Base-by-base conservation (phyloP, 108 stramenopile genomes). In the Cyclotella atomus region DNA sequence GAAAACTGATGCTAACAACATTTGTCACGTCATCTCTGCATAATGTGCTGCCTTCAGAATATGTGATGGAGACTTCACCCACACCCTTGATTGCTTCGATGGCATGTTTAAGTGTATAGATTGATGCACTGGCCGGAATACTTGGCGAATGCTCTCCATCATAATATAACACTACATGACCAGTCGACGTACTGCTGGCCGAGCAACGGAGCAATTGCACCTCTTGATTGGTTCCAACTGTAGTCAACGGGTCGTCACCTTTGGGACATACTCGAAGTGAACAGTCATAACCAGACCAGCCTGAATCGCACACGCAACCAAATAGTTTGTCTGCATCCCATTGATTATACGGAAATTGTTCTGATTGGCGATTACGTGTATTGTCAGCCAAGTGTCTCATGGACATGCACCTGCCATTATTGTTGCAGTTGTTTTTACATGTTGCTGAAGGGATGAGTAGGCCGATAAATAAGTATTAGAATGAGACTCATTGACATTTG, bases 241-340 rank as follows among this genome's bases (percentile, higher is more conserved):
- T 70, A 19, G 87, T 93, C 55, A 95, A 81, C 19, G 94, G 94
- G 66, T 95, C 92, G 41, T 91, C 85, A 0, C 88, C 88, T 0
- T 57, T 75, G 2, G 94, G 90, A 65, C 94, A 95, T 29, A 59
- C 24, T 20, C 88, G 82, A 16, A 85, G 30, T 35, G 82, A 77
- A 65, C 94, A 95, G 59, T 65, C 59, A 32, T 62, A 71, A 0
- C 91, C 91, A 19, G 47, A 41, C 64, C 68, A 92, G 21, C 90
- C 90, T 15, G 32, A 53, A 64, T 92, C 94, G 59, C 94, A 95
- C 2, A 79, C 33, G 68, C 94, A 95, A 38, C 94, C 91, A 60
- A 86, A 88, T n/a, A 90, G 67, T 71, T 87, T 93, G 12, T 87
- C 77, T 2, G 84, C 87, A 34, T 95, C 94, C 88, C 90, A 93